Conservation (phyloP, 31 red algal species). For the Asparagopsis taxiformis region DNA sequence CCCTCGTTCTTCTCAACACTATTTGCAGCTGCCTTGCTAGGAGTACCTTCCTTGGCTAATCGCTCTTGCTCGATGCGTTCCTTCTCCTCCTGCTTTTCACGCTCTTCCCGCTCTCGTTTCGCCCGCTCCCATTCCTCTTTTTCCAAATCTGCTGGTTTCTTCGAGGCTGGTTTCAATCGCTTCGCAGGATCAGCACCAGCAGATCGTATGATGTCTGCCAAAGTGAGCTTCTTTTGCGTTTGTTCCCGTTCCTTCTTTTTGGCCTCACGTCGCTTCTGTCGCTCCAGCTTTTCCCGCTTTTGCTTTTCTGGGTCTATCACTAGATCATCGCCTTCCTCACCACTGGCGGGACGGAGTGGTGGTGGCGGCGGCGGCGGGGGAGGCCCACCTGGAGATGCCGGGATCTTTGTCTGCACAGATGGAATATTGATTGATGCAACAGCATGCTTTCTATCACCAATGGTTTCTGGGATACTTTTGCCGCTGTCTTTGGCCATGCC, state of each 20-base stretch:
- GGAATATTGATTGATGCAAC: too few species aligned
- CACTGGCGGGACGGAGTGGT: slow-evolving; percentile 11
- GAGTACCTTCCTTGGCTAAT: slow-evolving; percentile 8
- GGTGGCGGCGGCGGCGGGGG: slow-evolving; percentile 34
- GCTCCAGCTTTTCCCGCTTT: slow-evolving; percentile 39
- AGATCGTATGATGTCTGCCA: slow-evolving; percentile 53
- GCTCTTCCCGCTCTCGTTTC: slow-evolving; percentile 6
- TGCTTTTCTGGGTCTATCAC: slow-evolving; percentile 37
- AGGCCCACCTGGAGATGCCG: slow-evolving; percentile 1
- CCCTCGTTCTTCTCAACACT: too few species aligned
- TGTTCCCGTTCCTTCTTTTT: slow-evolving; percentile 39
- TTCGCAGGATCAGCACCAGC: slow-evolving; percentile 33
- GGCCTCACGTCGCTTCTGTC: slow-evolving; percentile 41
- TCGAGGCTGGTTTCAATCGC: neutral
- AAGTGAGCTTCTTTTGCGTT: slow-evolving; percentile 33
- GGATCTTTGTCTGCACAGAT: neutral
- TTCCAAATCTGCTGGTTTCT: slow-evolving; percentile 16
- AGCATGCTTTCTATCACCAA: too few species aligned
- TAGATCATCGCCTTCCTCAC: slow-evolving; percentile 23
- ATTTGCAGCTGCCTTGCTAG: too few species aligned
- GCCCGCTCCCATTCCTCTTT: slow-evolving; percentile 4
- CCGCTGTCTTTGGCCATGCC: neutral
- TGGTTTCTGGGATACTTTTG: too few species aligned
- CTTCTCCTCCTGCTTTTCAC: slow-evolving; percentile 1
- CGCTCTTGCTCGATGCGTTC: slow-evolving; percentile 13